A percentile compares a stretch with the other conserved stretches of the same genome.
These are phyloP conservation scores for Rusavskia elegans DNA, from an alignment of 495 filamentous ascomycete genomes.

Conservation along the genomic window DNA sequence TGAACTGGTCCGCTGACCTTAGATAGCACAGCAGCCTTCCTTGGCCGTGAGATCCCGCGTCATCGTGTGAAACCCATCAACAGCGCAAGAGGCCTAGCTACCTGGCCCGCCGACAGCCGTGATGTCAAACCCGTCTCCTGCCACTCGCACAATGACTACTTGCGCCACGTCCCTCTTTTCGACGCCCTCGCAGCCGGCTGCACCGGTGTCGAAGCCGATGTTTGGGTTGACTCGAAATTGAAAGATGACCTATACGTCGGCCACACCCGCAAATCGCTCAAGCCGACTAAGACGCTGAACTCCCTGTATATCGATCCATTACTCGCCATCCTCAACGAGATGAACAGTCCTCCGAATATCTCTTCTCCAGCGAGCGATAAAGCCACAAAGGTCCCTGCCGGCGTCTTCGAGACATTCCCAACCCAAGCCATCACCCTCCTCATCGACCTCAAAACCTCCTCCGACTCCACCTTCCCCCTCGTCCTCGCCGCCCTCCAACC, in stretches of 20 bases:
- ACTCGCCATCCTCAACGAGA: slow-evolving; percentile 33
- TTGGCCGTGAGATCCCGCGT: neutral
- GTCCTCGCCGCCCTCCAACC: slow-evolving; percentile 32
- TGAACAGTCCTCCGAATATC: slow-evolving; percentile 25
- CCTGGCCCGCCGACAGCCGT: slow-evolving; percentile 5
- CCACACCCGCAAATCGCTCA: slow-evolving; percentile 34
- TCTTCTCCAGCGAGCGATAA: slow-evolving; percentile 9
- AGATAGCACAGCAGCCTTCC: neutral
- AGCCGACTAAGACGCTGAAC: slow-evolving; percentile 39
- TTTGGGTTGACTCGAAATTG: slow-evolving; percentile 39
- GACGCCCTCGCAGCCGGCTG: slow-evolving; percentile 35
- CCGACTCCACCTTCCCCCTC: slow-evolving; percentile 29
- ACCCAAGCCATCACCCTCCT: slow-evolving; percentile 18
- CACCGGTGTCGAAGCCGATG: slow-evolving; percentile 57
- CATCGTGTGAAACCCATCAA: neutral
- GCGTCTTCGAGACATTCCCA: slow-evolving; percentile 38
- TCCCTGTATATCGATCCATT: slow-evolving; percentile 52
- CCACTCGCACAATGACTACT: slow-evolving; percentile 60
- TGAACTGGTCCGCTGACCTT: too few species aligned
- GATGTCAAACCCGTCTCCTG: slow-evolving; percentile 41
- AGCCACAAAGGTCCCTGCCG: slow-evolving; percentile 25
- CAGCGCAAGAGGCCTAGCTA: neutral
- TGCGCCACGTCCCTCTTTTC: slow-evolving; percentile 39
- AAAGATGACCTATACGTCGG: slow-evolving; percentile 36
- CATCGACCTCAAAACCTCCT: slow-evolving; percentile 27